Base-by-base conservation (phyloP, 805 yeast genomes). In the Brettanomyces bruxellensis region DNA sequence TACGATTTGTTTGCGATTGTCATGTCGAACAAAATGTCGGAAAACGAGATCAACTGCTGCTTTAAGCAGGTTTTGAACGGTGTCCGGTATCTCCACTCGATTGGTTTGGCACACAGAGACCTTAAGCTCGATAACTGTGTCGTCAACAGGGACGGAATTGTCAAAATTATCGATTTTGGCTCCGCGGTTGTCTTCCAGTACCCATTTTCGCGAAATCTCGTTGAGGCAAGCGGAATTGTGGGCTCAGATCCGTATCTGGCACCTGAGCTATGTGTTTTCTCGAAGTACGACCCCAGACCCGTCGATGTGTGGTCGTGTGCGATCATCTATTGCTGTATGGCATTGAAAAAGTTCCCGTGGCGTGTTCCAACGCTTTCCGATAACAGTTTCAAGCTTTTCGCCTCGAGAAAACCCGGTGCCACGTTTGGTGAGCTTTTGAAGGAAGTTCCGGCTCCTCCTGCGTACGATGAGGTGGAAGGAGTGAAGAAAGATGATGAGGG, bases 231-330 rank as follows among this genome's bases (percentile, higher is more conserved):
- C 43, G 95, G 95, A 4, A 83, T 86, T 46, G 95, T 86, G 40
- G 95, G 95, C 1, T 81, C 90, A 12, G 95, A 87, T 66, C 90
- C 97, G 30, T 84, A 85, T 63, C 68, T 89, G 62, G 95, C 96
- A 1, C 97, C 97, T 1, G 97, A 89, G 62, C 95, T 86, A 6
- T 78, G 90, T 51, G 85, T 87, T 8, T 83, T 86, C 61, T 71
- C 79, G 54, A 82, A 83, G 51, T 89, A 89, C 59, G 95, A 86
- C 61, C 96, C 96, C 13, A 75, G 95, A 52, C 95, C 96, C 1
- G 95, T 89, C 5, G 97, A 89, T 67, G 78, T 89, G 41, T 89
- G 97, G 97, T 86, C 95, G 5, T 80, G 81, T 34, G 96, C 95
- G 7, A 87, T 89, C 49, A 86, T 89, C 43, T 86, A 85, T 65